Conservation (phyloP, 2,329 filamentous ascomycete species). For the Sclerotinia subarctica region DNA sequence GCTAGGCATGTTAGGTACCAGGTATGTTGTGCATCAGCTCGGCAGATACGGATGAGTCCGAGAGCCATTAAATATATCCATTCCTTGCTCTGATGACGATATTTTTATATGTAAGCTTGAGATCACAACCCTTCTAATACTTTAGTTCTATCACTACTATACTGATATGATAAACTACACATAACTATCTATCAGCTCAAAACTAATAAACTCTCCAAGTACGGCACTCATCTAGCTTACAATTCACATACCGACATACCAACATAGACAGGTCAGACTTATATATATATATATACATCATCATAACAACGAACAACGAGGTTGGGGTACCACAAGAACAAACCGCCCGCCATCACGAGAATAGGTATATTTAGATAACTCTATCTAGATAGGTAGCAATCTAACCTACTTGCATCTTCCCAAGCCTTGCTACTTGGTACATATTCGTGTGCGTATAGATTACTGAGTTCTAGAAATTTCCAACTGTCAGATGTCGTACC, state of each 20-base stretch:
- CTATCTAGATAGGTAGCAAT: too few relatives aligned
- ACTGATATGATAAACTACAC: not conserved
- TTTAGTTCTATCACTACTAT: too few relatives aligned
- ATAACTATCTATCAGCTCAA: too few relatives aligned
- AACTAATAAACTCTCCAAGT: not conserved
- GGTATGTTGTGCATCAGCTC: slow-evolving; percentile 8
- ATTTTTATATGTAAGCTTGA: not conserved
- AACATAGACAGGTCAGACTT: not conserved
- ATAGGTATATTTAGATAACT: not conserved
- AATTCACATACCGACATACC: not conserved
- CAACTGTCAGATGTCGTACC: not conserved
- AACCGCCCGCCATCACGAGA: not conserved
- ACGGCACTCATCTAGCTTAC: not conserved
- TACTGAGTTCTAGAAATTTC: not conserved
- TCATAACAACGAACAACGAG: not conserved
- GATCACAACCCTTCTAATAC: not conserved
- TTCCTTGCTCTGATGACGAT: not conserved
- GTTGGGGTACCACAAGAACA: not conserved
- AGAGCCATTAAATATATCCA: not conserved
- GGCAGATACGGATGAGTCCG: not conserved
- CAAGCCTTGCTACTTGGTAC: not conserved
- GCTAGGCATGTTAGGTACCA: too few relatives aligned
- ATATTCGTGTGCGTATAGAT: not conserved
- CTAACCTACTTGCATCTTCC: not conserved
- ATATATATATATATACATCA: too few relatives aligned